A percentile compares a stretch with the other conserved stretches of the same genome.
These are phyloP conservation scores for Leucocoprinus leucothites DNA, from an alignment of 768 basidiomycete species.

Conservation along the genomic window DNA sequence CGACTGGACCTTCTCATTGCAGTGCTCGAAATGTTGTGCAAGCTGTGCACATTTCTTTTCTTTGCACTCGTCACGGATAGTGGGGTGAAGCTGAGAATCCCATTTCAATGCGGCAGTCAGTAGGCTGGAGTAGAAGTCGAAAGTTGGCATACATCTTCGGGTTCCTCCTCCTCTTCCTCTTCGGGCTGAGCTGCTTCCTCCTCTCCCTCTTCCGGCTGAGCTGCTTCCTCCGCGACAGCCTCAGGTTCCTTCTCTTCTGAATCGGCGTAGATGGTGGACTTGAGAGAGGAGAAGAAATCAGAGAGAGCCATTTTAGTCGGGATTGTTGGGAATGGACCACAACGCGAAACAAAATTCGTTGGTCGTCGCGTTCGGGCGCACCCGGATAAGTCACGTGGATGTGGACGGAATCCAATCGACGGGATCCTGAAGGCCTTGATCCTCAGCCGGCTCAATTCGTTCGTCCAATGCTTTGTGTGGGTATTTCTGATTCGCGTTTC, in stretches of 20 bases:
- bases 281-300: conserved; percentile 42
- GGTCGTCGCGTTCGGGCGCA: too few species aligned
- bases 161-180: conserved; percentile 42
- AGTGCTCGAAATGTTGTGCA: conserved; percentile 85
- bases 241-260: conserved; percentile 39
- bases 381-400: too few species aligned
- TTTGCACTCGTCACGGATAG: conserved; percentile 74
- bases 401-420: too few species aligned
- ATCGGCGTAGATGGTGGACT: conserved; percentile 39
- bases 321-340: not conserved
- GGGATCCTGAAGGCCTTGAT: too few species aligned
- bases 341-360: too few species aligned
- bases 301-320: conserved; percentile 3
- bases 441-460: too few species aligned
- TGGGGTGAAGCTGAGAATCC: conserved; percentile 55
- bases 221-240: conserved; percentile 39
- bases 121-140: not conserved
- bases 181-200: conserved; percentile 25
- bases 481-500: too few species aligned
- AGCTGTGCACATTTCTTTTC: conserved; percentile 62
- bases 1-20: conserved; percentile 79
- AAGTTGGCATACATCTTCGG: conserved; percentile 71
- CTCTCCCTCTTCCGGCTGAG: conserved; percentile 26
- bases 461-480: too few species aligned
- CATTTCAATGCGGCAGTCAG: conserved; percentile 3